Percentiles rank a stretch among this genome's conserved stretches.
phyloP scores from a whole-genome alignment of 805 yeast genomes.

The Pichia gijzeniarum region DNA sequence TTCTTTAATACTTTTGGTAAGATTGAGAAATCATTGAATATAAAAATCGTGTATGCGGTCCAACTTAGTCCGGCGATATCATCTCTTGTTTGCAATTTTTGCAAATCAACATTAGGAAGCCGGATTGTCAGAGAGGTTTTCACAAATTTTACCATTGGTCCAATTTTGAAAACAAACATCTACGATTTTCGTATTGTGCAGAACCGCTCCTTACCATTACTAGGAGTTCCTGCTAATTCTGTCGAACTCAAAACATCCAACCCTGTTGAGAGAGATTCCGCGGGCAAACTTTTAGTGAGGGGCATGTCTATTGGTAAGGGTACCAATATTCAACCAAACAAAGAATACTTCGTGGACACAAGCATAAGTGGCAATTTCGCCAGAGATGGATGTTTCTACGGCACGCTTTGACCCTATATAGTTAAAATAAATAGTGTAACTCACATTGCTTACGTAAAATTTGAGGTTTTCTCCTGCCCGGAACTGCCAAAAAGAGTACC shows the following conservation, averaged over 20 bases:
- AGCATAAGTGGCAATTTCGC: slow-evolving; percentile 57
- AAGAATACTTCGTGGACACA: slow-evolving; percentile 44
- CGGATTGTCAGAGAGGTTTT: slow-evolving; percentile 48
- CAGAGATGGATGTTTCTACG: slow-evolving; percentile 65
- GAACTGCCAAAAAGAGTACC: no score
- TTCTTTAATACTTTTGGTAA: slow-evolving; percentile 36
- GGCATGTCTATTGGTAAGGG: slow-evolving; percentile 62
- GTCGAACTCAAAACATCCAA: slow-evolving; percentile 50
- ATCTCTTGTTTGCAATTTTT: slow-evolving; percentile 27
- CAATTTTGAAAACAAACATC: slow-evolving; percentile 51
- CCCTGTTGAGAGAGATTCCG: slow-evolving; percentile 30
- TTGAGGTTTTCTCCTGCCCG: no score
- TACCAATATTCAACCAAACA: slow-evolving; percentile 26
- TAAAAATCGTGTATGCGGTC: slow-evolving; percentile 39
- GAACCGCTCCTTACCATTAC: slow-evolving; percentile 26
- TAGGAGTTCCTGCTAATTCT: slow-evolving; percentile 56
- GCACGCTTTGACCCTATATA: slow-evolving; percentile 5
- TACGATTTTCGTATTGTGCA: slow-evolving; percentile 53
- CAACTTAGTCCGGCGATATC: slow-evolving; percentile 16
- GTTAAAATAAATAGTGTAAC: background rate
- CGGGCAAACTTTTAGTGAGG: slow-evolving; percentile 49
- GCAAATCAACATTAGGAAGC: slow-evolving; percentile 41
- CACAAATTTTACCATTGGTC: slow-evolving; percentile 45
- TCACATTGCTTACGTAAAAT: no score
- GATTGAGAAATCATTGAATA: slow-evolving; percentile 16